Base-by-base conservation (phyloP, 192 early-diverging fungal species). In the Powellomyces hirtus region DNA sequence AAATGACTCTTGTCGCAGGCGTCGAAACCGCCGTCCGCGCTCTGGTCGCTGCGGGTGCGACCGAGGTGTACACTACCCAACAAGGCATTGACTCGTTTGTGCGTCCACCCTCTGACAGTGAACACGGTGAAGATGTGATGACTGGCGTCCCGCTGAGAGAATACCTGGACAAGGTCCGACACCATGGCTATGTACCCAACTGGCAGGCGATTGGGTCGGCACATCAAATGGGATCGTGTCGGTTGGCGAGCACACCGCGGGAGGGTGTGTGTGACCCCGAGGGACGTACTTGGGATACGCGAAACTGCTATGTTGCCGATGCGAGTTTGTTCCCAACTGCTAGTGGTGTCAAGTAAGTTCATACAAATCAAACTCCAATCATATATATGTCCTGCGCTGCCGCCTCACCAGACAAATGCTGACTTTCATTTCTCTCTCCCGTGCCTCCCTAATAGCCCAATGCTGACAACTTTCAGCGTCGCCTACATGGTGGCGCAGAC, bases 201-300 rank as follows among this genome's bases (percentile, higher is more conserved):
- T 77, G 75, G 22, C 44, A 74, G 26, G 51, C 46, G 14, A 31
- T 87, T 34, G 80, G 83, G 16, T 70, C 63, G 68, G 85, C 86
- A 8, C 88, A 93, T 81, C 91, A 91, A 66, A 83, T 83, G 81
- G 72, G 78, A 31, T 65, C 70, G 1, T 74, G 84, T 67, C 79
- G 90, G 6, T 89, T 93, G 89, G 86, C 82, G 24, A 70, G 72
- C 16, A 75, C 75, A 33, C 78, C 87, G n/a, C 56, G 61, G 33
- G 59, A 63, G 1, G 86, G 86, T 6, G 91, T 72, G 33, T 79
- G 88, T 18, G 82, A 90, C 38, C 89, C 89, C 1, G 77, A 77
- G 0, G 91, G 91, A 13, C 81, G 89, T 64, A 83, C 85, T 1
- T 93, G 87, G 88, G 91, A 91, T 57, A 75, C 89, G 53, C 78